Base-by-base conservation (phyloP, 306 rosid genomes). In the Quillaja saponaria region DNA sequence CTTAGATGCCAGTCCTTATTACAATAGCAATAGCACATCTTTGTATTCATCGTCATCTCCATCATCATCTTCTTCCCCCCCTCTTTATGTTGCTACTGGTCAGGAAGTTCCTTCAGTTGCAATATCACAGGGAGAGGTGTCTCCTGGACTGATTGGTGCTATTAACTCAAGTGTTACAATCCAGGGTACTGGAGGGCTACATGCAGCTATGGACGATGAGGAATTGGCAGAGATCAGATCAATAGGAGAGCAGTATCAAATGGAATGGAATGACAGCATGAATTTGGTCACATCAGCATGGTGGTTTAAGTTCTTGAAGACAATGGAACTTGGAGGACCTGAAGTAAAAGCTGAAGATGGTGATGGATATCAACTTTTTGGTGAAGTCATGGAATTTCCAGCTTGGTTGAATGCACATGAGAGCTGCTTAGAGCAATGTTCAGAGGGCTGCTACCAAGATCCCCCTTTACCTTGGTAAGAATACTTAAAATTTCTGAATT, bases 181-280 rank as follows among this genome's bases (percentile, higher is more conserved):
- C 20, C 78, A 19, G 66, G 64, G 63, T 4, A 49, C 31, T 37
- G 83, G 69, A 42, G 82, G 78, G 38, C 58, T 76, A 44, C 87
- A 84, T 63, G 78, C 81, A 28, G 81, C 84, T 8, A 79, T 88
- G 88, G 95, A 80, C 8, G 98, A 91, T 37, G 87, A 81, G 63
- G 95, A 78, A 73, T 82, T 91, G 84, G 92, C 82, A 17, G 88
- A 91, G 87, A 82, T 91, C 57, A 77, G 84, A 52, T 86, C 88
- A 35, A 66, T 85, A 12, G 97, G 97, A 25, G 90, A 88, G 61
- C 94, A 77, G 70, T 76, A 85, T 67, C 84, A 88, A 76, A 81
- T 85, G 84, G 90, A 88, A 67, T 88, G 96, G 94, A 84, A 68
- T 76, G 96, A 88, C 68, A 77, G 84, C 14, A 72, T 88, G 83